These are phyloP conservation scores for Globisporangium mamillatum DNA, from an alignment of 352 stramenopile species.

Conservation along the genomic window DNA sequence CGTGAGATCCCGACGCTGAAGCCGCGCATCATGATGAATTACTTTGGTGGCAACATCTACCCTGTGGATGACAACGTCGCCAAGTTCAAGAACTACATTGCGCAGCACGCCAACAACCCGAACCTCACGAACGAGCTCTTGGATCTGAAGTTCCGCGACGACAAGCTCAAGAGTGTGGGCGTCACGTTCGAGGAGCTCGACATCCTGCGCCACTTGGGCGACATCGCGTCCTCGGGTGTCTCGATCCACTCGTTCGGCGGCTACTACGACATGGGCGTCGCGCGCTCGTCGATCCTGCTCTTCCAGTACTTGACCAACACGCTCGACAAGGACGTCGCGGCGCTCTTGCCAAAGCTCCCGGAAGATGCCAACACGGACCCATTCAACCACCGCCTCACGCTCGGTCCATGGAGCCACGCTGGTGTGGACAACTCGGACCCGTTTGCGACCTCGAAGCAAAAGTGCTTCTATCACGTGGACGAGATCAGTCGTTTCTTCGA, in stretches of 20 bases:
- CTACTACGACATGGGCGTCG: slow-evolving; percentile 79
- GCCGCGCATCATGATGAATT: slow-evolving; percentile 78
- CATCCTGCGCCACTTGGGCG: slow-evolving; percentile 46
- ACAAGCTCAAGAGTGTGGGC: slow-evolving; percentile 43
- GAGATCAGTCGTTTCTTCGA: slow-evolving; percentile 86
- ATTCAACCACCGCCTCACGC: slow-evolving; percentile 59
- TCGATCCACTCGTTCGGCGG: slow-evolving; percentile 64
- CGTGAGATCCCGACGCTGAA: slow-evolving; percentile 70
- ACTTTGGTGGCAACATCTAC: slow-evolving; percentile 84
- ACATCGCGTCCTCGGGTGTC: slow-evolving; percentile 68
- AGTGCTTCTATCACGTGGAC: slow-evolving; percentile 82
- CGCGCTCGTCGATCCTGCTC: slow-evolving; percentile 70
- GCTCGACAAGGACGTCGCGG: slow-evolving; percentile 56
- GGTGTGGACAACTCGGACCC: slow-evolving; percentile 79
- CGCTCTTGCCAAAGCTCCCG: slow-evolving; percentile 48
- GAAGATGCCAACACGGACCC: slow-evolving; percentile 43
- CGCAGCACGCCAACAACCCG: slow-evolving; percentile 61
- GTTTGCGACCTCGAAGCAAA: slow-evolving; percentile 78
- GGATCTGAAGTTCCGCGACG: slow-evolving; percentile 61
- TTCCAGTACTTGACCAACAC: slow-evolving; percentile 80
- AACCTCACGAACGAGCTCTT: slow-evolving; percentile 49
- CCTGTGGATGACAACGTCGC: slow-evolving; percentile 66
- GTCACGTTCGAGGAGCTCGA: slow-evolving; percentile 50
- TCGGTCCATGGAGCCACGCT: slow-evolving; percentile 81
- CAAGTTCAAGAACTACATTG: slow-evolving; percentile 62